Conservation (phyloP, 1,284 basidiomycete species). For the Termitomyces sp. region DNA sequence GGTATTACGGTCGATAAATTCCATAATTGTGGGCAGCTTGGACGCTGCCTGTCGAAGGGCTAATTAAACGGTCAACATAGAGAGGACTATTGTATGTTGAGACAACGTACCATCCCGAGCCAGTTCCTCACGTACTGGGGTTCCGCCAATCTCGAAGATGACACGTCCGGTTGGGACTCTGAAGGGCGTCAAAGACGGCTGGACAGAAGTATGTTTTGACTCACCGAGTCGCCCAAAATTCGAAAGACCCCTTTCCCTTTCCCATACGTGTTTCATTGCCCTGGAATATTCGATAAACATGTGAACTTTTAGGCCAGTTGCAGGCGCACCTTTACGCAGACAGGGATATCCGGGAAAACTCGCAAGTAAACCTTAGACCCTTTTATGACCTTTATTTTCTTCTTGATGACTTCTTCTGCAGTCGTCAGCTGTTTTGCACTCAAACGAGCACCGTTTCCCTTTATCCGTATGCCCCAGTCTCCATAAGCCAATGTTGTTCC, state of each 20-base stretch:
- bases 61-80: slow-evolving; percentile 26
- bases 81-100: not conserved
- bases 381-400: slow-evolving; percentile 89
- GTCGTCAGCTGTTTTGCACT: slow-evolving; percentile 88
- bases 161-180: slow-evolving; percentile 91
- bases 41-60: slow-evolving; percentile 87
- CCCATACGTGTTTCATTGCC: slow-evolving; percentile 99
- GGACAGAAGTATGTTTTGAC: slow-evolving; percentile 20
- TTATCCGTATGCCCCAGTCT: slow-evolving; percentile 88
- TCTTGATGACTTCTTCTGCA: slow-evolving; percentile 84
- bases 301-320: not conserved
- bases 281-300: slow-evolving; percentile 31
- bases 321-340: slow-evolving; percentile 84
- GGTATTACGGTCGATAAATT: slow-evolving; percentile 75
- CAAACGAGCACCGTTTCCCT: slow-evolving; percentile 78
- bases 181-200: slow-evolving; percentile 6
- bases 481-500: slow-evolving; percentile 93
- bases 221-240: slow-evolving; percentile 94
- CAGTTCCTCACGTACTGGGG: slow-evolving; percentile 86
- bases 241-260: slow-evolving; percentile 97
- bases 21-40: slow-evolving; percentile 86
- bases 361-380: slow-evolving; percentile 86
- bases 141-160: slow-evolving; percentile 92
- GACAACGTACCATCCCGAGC: slow-evolving; percentile 77
- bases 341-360: slow-evolving; percentile 95